Evolutionary conservation across 305 asterid species (phyloP).

Genomic region (Ilex paraguariensis): DNA sequence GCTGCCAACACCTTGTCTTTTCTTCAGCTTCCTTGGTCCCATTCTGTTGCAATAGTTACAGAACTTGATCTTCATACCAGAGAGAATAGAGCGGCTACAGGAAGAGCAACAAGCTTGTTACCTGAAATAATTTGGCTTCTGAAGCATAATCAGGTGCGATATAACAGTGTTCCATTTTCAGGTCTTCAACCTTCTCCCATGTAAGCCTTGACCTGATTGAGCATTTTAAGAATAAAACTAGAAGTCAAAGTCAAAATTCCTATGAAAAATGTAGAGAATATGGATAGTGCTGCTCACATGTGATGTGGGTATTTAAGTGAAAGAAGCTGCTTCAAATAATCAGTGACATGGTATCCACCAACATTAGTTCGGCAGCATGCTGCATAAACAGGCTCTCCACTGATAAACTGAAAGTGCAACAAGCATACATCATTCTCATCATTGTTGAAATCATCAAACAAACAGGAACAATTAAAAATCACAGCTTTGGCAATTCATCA

Average conservation of each 20-base stretch:
- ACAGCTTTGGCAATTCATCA: background rate
- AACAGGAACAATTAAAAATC: no score
- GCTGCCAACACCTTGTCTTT: conserved; percentile 88
- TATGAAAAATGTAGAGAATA: conserved; percentile 9
- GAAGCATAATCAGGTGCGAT: conserved; percentile 70
- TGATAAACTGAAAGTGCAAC: conserved; percentile 56
- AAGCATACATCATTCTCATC: conserved; percentile 13
- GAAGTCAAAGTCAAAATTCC: conserved; percentile 13
- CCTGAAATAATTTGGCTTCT: conserved; percentile 86
- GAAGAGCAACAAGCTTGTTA: conserved; percentile 13
- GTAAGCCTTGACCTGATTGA: conserved; percentile 72
- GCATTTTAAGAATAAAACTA: conserved; percentile 13
- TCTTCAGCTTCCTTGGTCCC: conserved; percentile 84
- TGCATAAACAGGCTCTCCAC: conserved; percentile 93
- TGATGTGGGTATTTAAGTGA: conserved; percentile 97
- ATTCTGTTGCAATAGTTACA: conserved; percentile 34
- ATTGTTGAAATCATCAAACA: background rate
- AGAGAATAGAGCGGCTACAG: conserved; percentile 6
- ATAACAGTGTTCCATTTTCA: conserved; percentile 96
- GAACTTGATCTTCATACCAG: conserved; percentile 7
- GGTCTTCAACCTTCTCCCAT: conserved; percentile 98
- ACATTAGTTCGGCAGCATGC: conserved; percentile 91
- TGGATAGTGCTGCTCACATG: conserved; percentile 47
- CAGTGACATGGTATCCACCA: conserved; percentile 96
- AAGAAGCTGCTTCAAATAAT: conserved; percentile 93